Evolutionary conservation across 768 basidiomycete species (phyloP).

Genomic region (Fomitopsis pulvina): DNA sequence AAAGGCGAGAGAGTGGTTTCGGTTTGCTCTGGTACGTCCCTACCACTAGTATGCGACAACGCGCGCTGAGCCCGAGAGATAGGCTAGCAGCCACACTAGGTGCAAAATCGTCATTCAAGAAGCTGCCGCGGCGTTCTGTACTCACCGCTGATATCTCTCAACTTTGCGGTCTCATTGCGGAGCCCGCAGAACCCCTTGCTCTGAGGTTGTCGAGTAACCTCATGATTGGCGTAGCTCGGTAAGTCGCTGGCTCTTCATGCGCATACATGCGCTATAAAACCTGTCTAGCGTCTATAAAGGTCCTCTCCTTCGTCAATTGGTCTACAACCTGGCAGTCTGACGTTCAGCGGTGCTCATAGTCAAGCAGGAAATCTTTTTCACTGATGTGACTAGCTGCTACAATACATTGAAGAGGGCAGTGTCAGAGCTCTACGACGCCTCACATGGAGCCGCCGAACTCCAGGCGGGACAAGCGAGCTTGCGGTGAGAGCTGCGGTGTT

Average conservation of each 20-base stretch:
- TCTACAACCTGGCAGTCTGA: not conserved
- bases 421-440: conserved; percentile 48
- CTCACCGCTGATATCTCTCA: conserved; percentile 76
- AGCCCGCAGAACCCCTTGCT: conserved; percentile 83
- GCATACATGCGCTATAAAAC: conserved; percentile 14
- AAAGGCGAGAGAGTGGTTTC: conserved; percentile 80
- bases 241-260: conserved; percentile 19
- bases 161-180: conserved; percentile 73
- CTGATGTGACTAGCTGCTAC: conserved; percentile 76
- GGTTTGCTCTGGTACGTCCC: conserved; percentile 71
- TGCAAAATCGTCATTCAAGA: conserved; percentile 80
- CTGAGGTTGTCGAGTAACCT: conserved; percentile 82
- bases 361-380: conserved; percentile 77
- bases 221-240: conserved; percentile 88
- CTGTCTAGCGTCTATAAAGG: conserved; percentile 42
- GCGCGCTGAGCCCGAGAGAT: not conserved
- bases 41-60: not conserved
- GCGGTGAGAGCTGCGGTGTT: conserved; percentile 35
- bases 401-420: conserved; percentile 73
- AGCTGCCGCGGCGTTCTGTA: conserved; percentile 77
- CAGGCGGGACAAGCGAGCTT: conserved; percentile 67
- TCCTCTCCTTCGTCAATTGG: conserved; percentile 12
- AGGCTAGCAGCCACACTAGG: conserved; percentile 93
- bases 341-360: conserved; percentile 34
- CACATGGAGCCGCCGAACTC: conserved; percentile 43